phyloP scores from a whole-genome alignment of 176 grass and related monocot genomes.

The sorghum (Sorghum bicolor) region DNA sequence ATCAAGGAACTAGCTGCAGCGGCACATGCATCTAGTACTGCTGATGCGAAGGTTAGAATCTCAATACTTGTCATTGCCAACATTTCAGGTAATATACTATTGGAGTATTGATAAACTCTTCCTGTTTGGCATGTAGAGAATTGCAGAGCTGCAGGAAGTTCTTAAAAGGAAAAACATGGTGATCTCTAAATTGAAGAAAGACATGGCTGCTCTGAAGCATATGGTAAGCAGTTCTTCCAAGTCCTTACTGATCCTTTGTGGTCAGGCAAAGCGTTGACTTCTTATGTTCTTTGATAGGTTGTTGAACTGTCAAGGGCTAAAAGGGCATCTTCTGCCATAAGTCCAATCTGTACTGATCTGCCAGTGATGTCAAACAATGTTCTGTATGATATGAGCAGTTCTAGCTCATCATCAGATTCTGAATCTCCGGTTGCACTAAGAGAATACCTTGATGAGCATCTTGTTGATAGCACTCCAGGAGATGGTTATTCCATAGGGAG shows the following conservation, averaged over 20 bases:
- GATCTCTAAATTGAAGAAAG: slow-evolving; percentile 87
- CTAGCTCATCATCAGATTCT: slow-evolving; percentile 71
- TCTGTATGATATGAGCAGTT: slow-evolving; percentile 80
- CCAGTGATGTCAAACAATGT: slow-evolving; percentile 84
- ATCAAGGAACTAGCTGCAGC: slow-evolving; percentile 70
- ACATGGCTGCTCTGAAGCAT: slow-evolving; percentile 63
- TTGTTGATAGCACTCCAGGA: slow-evolving; percentile 5
- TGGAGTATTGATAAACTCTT: neutral
- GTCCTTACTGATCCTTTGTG: neutral
- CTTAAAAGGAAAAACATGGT: slow-evolving; percentile 81
- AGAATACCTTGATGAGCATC: slow-evolving; percentile 24
- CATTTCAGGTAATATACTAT: neutral
- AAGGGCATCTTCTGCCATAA: slow-evolving; percentile 48
- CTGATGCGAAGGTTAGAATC: slow-evolving; percentile 56
- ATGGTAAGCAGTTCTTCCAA: slow-evolving; percentile 40
- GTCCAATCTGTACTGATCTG: slow-evolving; percentile 30
- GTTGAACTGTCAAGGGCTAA: slow-evolving; percentile 71
- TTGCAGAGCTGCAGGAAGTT: slow-evolving; percentile 70
- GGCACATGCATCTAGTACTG: slow-evolving; percentile 44
- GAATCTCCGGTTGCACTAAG: slow-evolving; percentile 59
- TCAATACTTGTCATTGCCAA: neutral
- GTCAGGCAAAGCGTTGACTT: neutral
- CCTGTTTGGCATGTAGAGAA: slow-evolving; percentile 53
- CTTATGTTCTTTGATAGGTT: slow-evolving; percentile 41
- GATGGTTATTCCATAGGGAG: neutral